Evolutionary conservation across 202 grass and related monocot genomes (phyloP), one percentile per base, ranked within the genome.

Genomic region (Bolboschoenoplectus hybrid): DNA sequence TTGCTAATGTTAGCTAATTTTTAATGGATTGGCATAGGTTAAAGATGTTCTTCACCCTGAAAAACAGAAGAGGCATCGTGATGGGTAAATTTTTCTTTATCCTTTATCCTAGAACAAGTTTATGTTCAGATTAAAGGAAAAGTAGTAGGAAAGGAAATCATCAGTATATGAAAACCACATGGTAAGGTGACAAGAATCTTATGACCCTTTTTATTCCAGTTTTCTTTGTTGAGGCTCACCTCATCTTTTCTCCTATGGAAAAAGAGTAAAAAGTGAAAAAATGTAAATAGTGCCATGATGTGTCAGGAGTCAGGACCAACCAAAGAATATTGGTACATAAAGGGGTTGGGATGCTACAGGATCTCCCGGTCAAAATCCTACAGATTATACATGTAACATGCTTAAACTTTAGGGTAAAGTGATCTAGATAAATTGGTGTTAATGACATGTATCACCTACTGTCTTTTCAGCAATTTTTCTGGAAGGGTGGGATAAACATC

Each of bases 31-130:
- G 61, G 1, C 85, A 70, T 85, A 95, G 95, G 57, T 90, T 85
- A 90, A 89, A 57, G 93, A 98, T 91, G 58, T 90, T 80, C 77
- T 89, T 60, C 67, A 63, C 61, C 81, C 82, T 3, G 13, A 47
- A 50, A 92, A 82, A 44, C 85, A 82, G 11, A 98, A 96, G 83
- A 96, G 96, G 80, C 82, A 94, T 57, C 92, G 96, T 74, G 91
- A 90, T 83, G 96, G 96, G 93, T 98, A 93, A 36, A 87, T n/a
- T 40, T n/a, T 67, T 40, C 34, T 56, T 76, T 12, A 87, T 80
- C 80, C 5, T 2, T 0, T 8, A 11, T 61, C 74, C 32, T 6
- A 9, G 7, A 72, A 46, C 2, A 32, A 26, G 2, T 50, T 49
- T 20, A 12, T 17, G 44, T 72, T 74, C 19, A 74, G 65, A 19